Percentiles rank a stretch among this genome's conserved stretches.
These are phyloP conservation scores for Cicer cuneatum DNA, from an alignment of 306 rosid species.

Conservation along the genomic window DNA sequence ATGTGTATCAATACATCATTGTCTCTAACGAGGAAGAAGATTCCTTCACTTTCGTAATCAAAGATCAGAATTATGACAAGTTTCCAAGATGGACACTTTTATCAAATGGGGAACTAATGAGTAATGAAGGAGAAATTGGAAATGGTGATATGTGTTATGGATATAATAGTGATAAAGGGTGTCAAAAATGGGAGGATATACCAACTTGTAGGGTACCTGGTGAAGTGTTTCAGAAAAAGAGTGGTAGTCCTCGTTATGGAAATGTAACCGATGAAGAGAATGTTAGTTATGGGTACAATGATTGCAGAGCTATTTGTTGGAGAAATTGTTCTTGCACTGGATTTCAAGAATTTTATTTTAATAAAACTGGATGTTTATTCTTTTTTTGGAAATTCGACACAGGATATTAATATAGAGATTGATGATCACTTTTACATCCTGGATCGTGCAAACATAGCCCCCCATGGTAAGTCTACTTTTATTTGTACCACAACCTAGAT, in stretches of 20 bases:
- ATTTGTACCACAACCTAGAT: too few species aligned
- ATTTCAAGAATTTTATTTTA: neutral
- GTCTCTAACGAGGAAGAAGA: slow-evolving; percentile 25
- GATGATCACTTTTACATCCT: neutral
- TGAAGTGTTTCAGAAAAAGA: neutral
- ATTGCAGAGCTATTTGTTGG: slow-evolving; percentile 40
- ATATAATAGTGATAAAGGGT: slow-evolving; percentile 24
- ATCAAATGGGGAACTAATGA: neutral
- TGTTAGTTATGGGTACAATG: neutral
- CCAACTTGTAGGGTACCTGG: slow-evolving; percentile 6
- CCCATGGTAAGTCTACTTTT: neutral
- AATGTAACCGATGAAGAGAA: fast-evolving
- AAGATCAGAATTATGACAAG: neutral
- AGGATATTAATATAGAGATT: neutral
- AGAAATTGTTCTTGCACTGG: slow-evolving; percentile 35
- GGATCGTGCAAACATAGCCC: neutral
- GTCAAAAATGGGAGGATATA: slow-evolving; percentile 17
- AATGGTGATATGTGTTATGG: slow-evolving; percentile 40
- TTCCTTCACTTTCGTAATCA: neutral
- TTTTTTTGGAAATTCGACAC: neutral
- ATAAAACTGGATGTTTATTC: slow-evolving; percentile 20
- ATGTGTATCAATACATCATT: neutral
- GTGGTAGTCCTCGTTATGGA: neutral
- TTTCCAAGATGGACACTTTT: neutral
- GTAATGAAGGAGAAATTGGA: neutral